Base-by-base conservation (phyloP, 2,329 filamentous ascomycete genomes). In the Claviceps maximensis region DNA sequence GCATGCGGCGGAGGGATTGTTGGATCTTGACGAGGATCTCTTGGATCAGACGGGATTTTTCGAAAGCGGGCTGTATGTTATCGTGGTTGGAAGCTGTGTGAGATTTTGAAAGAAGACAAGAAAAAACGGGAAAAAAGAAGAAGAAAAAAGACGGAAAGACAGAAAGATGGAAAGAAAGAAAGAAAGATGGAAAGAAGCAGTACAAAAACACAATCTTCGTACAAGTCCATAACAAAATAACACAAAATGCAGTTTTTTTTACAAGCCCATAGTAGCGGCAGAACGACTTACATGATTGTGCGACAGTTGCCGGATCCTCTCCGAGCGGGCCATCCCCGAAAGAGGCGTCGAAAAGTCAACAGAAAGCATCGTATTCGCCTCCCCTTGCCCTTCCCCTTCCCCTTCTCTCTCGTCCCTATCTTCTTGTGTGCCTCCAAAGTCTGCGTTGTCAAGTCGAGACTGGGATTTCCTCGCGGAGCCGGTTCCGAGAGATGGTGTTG, bases 341-440 rank as follows among this genome's bases (percentile, higher is more conserved):
- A 70, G 63, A n/a, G 69, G 68, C 25, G 67, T 65, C n/a, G 65
- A 65, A 50, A 71, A 71, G 60, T 70, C 66, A 51, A 71, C 65
- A 13, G 67, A 67, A 44, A 70, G 56, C 67, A 69, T 69, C 27
- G 54, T 61, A 31, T 49, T 42, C 6, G 25, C 48, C 17, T 38
- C 41, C 17, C 13, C 13, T 3, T 8, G 12, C 19, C 19, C 42
- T 45, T 25, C 41, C 1, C 17, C 23, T 31, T 13, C 41, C 13
- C 17, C 49, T 36, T 21, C 15, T 4, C 4, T 4, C 12, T 13
- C 42, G 27, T 27, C 42, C 1, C 17, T 10, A 25, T 5, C 41
- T 23, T 17, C 49, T 36, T 10, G 33, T 15, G 4, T 13, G 3
- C 13, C 3, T 13, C 33, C 33, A 38, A 38, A 17, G 13, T 6